Conservation (phyloP, 1,284 basidiomycete genomes). For the Ceratobasidium theobromae region DNA sequence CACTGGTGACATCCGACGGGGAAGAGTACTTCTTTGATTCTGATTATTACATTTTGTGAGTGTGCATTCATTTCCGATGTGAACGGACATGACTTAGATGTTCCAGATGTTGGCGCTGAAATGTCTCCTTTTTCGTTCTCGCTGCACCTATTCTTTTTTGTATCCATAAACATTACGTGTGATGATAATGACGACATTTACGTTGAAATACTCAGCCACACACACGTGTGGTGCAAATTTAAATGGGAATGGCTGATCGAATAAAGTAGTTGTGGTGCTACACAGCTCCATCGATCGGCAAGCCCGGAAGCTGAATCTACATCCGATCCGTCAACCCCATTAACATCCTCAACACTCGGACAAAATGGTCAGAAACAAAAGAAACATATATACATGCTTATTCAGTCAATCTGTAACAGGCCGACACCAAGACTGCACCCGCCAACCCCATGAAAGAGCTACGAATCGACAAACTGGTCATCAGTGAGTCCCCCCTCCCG, state of each 20-base stretch:
- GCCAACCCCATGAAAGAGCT: conserved; percentile 96
- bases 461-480: conserved; percentile 98
- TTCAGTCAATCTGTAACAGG: conserved; percentile 50
- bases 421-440: conserved; percentile 85
- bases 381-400: neutral
- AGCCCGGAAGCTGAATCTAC: conserved; percentile 11
- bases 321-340: conserved; percentile 7
- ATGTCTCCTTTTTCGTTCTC: neutral
- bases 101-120: conserved; percentile 24
- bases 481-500: conserved; percentile 69
- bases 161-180: conserved; percentile 20
- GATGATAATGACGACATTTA: conserved; percentile 5
- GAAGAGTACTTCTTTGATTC: conserved; percentile 31
- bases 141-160: neutral
- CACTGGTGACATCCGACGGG: conserved; percentile 11
- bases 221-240: neutral
- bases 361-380: conserved; percentile 21
- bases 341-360: conserved; percentile 19
- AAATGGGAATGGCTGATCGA: neutral
- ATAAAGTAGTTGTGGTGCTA: neutral
- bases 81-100: neutral
- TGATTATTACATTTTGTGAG: conserved; percentile 29
- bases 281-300: conserved; percentile 3
- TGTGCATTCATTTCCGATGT: too few species aligned
- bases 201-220: neutral